Evolutionary conservation across 306 rosid species (phyloP).

Genomic region (Cicer pinnatifidum): DNA sequence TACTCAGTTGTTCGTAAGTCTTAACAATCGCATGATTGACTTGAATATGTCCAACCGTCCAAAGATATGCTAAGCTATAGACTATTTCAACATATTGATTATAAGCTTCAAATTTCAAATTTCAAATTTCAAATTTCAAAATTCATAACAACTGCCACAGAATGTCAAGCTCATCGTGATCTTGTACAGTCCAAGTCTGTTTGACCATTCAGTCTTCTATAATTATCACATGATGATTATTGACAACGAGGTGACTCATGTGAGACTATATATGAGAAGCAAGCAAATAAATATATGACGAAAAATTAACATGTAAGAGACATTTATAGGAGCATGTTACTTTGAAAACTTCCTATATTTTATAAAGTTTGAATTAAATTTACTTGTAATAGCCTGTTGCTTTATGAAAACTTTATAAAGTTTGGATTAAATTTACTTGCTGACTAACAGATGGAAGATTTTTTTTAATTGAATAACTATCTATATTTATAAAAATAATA

Average conservation of each 20-base stretch:
- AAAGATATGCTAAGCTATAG: not conserved
- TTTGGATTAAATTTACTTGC: too few species aligned
- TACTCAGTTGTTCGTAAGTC: constrained; percentile 28
- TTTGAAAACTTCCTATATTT: too few species aligned
- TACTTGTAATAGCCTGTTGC: too few species aligned
- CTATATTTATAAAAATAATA: too few species aligned
- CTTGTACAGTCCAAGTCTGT: constrained; percentile 16
- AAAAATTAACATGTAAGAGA: too few species aligned
- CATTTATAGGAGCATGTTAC: too few species aligned
- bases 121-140: constrained; percentile 32
- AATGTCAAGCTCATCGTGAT: constrained; percentile 41
- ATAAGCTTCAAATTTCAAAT: not conserved
- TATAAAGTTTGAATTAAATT: too few species aligned
- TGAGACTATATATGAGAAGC: not conserved
- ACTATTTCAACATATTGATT: constrained; percentile 12
- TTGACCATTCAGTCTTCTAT: not conserved
- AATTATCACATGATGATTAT: constrained; percentile 9
- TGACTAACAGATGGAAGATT: too few species aligned
- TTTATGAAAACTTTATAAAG: too few species aligned
- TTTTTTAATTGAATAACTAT: too few species aligned
- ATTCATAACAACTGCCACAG: not conserved
- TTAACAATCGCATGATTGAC: constrained; percentile 29
- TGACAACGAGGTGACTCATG: not conserved
- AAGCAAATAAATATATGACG: too few species aligned
- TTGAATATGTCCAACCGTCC: constrained; percentile 19